These are phyloP conservation scores for Magnusiomyces paraingens DNA, from an alignment of 1,139 yeast genomes.

Conservation along the genomic window DNA sequence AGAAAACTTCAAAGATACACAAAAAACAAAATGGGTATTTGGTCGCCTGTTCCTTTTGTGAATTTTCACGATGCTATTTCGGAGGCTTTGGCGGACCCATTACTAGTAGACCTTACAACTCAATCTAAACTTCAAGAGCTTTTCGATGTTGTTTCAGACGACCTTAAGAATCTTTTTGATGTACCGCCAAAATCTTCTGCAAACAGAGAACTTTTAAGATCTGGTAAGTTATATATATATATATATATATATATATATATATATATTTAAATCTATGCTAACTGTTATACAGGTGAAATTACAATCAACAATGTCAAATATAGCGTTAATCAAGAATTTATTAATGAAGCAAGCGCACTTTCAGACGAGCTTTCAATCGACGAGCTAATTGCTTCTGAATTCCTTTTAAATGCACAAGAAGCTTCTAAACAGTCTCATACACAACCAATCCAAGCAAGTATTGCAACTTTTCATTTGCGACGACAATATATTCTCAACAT, in stretches of 20 bases:
- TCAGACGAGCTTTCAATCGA: conserved; percentile 68
- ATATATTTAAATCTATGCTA: background rate
- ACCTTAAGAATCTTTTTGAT: conserved; percentile 43
- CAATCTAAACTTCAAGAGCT: conserved; percentile 20
- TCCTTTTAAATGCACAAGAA: conserved; percentile 42
- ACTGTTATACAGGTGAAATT: conserved; percentile 33
- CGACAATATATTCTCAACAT: conserved; percentile 67
- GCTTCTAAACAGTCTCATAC: conserved; percentile 48
- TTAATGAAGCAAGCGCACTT: conserved; percentile 42
- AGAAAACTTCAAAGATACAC: too few species aligned
- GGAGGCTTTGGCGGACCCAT: conserved; percentile 20
- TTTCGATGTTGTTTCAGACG: conserved; percentile 33
- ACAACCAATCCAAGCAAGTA: conserved; percentile 48
- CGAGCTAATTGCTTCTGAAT: conserved; percentile 56
- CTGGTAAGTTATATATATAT: conserved; percentile 33
- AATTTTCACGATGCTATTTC: conserved; percentile 28
- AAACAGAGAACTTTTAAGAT: conserved; percentile 50
- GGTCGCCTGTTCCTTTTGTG: conserved; percentile 33
- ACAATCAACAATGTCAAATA: conserved; percentile 45
- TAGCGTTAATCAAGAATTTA: conserved; percentile 48
- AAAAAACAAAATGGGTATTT: conserved; percentile 12
- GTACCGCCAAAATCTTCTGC: conserved; percentile 49
- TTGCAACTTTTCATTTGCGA: conserved; percentile 63
- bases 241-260: too few species aligned
- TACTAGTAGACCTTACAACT: conserved; percentile 16